Evolutionary conservation across 139 green algal genomes (phyloP), one percentile per base, ranked within the genome.

Genomic region (Pleodorina starrii): DNA sequence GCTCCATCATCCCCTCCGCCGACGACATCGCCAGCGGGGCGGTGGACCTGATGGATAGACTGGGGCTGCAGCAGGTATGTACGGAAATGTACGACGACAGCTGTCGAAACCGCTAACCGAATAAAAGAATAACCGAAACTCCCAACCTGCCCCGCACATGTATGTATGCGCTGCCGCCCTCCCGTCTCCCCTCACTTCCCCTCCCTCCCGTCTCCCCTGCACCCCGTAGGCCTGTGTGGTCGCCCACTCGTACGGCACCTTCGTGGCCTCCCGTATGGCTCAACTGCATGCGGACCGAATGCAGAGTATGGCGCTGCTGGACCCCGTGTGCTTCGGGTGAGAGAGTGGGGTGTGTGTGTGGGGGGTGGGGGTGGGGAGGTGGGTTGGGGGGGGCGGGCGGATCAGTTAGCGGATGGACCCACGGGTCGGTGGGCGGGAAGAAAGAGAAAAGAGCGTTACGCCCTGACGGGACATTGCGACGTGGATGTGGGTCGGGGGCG

Each of bases 241-340:
- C 42, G 87, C 86, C 2, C 92, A 94, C 83, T 88, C 44, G 43
- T 96, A 95, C 76, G 93, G 93, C 82, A 96, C 93, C 5, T 94
- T 96, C 84, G 90, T 95, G 46, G 92, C 92, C 14, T 91, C 83
- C 66, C 85, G 85, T 43, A 87, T 96, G 59, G 84, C 80, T 23
- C 87, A 88, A 36, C 57, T 90, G 57, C 89, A 96, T 40, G 68
- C 48, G 25, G 14, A 71, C 25, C 73, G 88, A 21, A 63, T 96
- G 32, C 89, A 90, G 79, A 89, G 72, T 29, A 69, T 95, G 72
- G 91, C 88, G 83, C 82, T 96, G 35, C 91, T 96, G 29, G 93
- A 96, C 86, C 93, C 93, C 0, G 94, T 96, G 44, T 94, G 91
- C 43, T 88, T 87, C 43, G 81, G 81, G 81, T 87, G 81, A 42